Conservation (phyloP, 371 early-diverging fungal genomes). For the Mucor velutinosus region DNA sequence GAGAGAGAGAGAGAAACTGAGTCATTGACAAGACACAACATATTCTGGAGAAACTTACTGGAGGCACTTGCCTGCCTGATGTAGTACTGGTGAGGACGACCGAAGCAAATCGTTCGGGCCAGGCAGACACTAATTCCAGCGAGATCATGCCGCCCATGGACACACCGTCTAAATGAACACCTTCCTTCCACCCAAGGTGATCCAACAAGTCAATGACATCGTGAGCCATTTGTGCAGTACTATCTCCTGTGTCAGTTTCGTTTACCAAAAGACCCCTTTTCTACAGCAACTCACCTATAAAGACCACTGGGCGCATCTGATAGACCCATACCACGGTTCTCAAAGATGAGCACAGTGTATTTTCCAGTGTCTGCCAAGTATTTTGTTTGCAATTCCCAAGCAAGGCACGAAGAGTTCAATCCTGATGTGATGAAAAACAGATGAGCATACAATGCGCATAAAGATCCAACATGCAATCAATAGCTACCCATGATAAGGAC, state of each 20-base stretch:
- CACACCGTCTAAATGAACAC: conserved; percentile 66
- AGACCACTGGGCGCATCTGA: conserved; percentile 57
- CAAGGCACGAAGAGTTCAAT: conserved; percentile 46
- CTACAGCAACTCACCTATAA: conserved; percentile 34
- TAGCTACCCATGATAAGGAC: conserved; percentile 61
- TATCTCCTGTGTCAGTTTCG: conserved; percentile 1
- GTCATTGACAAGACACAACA: too few species aligned
- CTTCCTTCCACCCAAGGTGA: conserved; percentile 61
- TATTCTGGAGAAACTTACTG: conserved; percentile 21
- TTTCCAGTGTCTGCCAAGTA: conserved; percentile 56
- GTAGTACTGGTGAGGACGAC: conserved; percentile 34
- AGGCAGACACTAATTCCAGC: conserved; percentile 45
- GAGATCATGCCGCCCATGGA: conserved; percentile 79
- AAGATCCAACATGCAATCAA: not conserved
- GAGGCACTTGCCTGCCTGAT: conserved; percentile 28
- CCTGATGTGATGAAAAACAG: conserved; percentile 12
- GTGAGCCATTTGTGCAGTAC: conserved; percentile 63
- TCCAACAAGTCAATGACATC: conserved; percentile 62
- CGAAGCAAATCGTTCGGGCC: conserved; percentile 31
- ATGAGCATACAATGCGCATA: not conserved
- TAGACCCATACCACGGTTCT: conserved; percentile 74
- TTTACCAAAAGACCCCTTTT: not conserved
- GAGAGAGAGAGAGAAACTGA: too few species aligned
- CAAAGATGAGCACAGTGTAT: conserved; percentile 71
- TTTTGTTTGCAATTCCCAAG: conserved; percentile 52